These are phyloP conservation scores for Tricholoma sp. DNA, from an alignment of 768 basidiomycete genomes.

Conservation along the genomic window DNA sequence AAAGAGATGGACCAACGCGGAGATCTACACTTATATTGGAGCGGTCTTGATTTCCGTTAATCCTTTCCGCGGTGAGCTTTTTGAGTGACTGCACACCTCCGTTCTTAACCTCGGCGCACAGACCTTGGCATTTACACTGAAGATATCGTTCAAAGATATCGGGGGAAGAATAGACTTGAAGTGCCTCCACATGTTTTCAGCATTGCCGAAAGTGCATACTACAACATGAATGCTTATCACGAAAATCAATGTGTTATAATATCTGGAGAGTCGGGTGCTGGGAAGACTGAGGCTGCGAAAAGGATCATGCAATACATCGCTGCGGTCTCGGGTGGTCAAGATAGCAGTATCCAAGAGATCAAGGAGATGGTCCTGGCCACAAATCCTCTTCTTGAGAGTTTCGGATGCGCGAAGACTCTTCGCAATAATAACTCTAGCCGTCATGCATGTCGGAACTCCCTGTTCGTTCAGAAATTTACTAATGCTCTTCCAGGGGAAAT, in stretches of 20 bases:
- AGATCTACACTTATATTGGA: conserved; percentile 99
- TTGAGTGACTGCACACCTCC: background rate
- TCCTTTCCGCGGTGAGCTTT: conserved; percentile 78
- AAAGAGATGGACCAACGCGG: conserved; percentile 90
- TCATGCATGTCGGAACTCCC: conserved; percentile 61
- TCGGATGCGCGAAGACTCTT: conserved; percentile 98
- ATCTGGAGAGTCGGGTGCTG: conserved; percentile 97
- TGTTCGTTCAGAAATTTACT: conserved; percentile 10
- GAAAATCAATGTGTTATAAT: conserved; percentile 99
- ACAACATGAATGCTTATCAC: conserved; percentile 98
- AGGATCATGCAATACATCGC: conserved; percentile 99
- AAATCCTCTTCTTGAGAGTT: conserved; percentile 95
- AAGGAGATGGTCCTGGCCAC: conserved; percentile 99
- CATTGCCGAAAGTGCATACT: conserved; percentile 96
- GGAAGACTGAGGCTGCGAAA: conserved; percentile 99
- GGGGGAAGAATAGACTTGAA: conserved; percentile 96
- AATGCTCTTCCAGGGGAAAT: conserved; percentile 72
- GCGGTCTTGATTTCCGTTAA: conserved; percentile 98
- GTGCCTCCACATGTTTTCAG: conserved; percentile 97
- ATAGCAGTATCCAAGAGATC: conserved; percentile 92
- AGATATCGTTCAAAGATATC: conserved; percentile 77
- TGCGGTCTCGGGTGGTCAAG: conserved; percentile 85
- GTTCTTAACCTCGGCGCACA: conserved; percentile 23
- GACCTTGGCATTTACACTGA: conserved; percentile 99
- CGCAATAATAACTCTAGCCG: conserved; percentile 98